Evolutionary conservation across 2,329 filamentous ascomycete genomes (phyloP).

Genomic region (Fusarium xylarioides): DNA sequence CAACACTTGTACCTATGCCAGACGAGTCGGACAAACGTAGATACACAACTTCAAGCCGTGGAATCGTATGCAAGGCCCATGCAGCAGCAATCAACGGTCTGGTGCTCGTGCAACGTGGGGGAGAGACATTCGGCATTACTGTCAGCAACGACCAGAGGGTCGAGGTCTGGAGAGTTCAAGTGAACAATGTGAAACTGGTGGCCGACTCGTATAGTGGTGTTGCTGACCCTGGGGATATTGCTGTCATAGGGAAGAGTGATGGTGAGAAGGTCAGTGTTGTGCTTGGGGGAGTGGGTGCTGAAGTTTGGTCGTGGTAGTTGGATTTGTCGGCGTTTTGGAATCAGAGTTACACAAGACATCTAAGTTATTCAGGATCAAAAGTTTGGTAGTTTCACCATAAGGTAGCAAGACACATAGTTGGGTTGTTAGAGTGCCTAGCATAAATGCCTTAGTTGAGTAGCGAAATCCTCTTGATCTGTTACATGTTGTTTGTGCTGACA

Average conservation of each 20-base stretch:
- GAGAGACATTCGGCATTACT: slow-evolving; percentile 50
- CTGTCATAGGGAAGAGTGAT: slow-evolving; percentile 2
- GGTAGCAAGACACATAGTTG: background rate
- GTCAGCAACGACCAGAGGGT: slow-evolving; percentile 70
- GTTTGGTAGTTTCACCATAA: background rate
- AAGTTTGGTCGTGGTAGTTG: slow-evolving; percentile 38
- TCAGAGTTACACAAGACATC: background rate
- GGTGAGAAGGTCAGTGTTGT: slow-evolving; percentile 24
- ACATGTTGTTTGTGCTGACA: background rate
- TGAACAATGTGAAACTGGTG: slow-evolving; percentile 50
- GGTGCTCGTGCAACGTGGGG: slow-evolving; percentile 45
- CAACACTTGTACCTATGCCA: slow-evolving; percentile 43
- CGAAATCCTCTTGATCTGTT: background rate
- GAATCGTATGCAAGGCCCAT: slow-evolving; percentile 64
- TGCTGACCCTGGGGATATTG: slow-evolving; percentile 63
- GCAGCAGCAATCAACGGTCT: slow-evolving; percentile 75
- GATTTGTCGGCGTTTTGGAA: background rate
- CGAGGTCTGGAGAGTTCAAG: slow-evolving; percentile 60
- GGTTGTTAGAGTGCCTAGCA: background rate
- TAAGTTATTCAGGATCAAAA: background rate
- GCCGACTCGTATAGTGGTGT: slow-evolving; percentile 66
- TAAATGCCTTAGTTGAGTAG: background rate
- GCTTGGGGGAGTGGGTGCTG: slow-evolving; percentile 37
- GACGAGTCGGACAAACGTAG: slow-evolving; percentile 20
- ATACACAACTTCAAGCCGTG: slow-evolving; percentile 38